A percentile compares a stretch with the other conserved stretches of the same genome.
These are phyloP conservation scores for Xanthoconium purpureum DNA, from an alignment of 768 basidiomycete species.

Conservation along the genomic window DNA sequence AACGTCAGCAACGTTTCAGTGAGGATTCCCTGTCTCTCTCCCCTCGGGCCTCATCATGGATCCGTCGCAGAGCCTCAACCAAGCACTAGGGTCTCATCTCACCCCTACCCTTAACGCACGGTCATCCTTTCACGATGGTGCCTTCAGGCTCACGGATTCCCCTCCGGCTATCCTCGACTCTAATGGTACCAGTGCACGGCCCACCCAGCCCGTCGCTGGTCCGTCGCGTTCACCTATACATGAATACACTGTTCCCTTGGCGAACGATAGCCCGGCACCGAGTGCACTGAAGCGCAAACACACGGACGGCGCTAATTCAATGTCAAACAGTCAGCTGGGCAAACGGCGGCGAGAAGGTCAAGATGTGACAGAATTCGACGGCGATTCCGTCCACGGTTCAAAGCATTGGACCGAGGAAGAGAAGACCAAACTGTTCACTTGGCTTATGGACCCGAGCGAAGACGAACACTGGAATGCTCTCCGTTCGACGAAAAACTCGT, in stretches of 20 bases:
- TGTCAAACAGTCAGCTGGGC: slow-evolving; percentile 23
- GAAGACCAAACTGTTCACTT: slow-evolving; percentile 71
- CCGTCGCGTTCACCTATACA: slow-evolving; percentile 34
- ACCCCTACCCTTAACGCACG: slow-evolving; percentile 36
- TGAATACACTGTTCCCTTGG: slow-evolving; percentile 31
- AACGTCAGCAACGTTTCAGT: slow-evolving; percentile 59
- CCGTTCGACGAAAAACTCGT: slow-evolving; percentile 77
- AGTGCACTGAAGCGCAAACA: slow-evolving; percentile 45
- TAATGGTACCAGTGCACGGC: slow-evolving; percentile 20
- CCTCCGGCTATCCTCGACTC: slow-evolving; percentile 32
- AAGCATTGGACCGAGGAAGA: slow-evolving; percentile 88
- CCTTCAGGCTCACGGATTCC: slow-evolving; percentile 31
- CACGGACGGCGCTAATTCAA: slow-evolving; percentile 30
- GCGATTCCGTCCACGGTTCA: slow-evolving; percentile 53
- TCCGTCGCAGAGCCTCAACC: slow-evolving; percentile 49
- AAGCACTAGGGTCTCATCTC: slow-evolving; percentile 57
- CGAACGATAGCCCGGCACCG: slow-evolving; percentile 22
- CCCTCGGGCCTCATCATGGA: slow-evolving; percentile 21
- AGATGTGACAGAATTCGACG: slow-evolving; percentile 28
- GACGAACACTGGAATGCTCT: slow-evolving; percentile 80
- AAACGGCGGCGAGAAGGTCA: slow-evolving; percentile 33
- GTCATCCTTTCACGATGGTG: slow-evolving; percentile 30
- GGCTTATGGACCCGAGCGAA: slow-evolving; percentile 69
- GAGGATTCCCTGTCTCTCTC: slow-evolving; percentile 32
- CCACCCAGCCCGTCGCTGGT: slow-evolving; percentile 28